Base-by-base conservation (phyloP, 176 grass and related monocot genomes). In the Chrysopogon serrulatus region DNA sequence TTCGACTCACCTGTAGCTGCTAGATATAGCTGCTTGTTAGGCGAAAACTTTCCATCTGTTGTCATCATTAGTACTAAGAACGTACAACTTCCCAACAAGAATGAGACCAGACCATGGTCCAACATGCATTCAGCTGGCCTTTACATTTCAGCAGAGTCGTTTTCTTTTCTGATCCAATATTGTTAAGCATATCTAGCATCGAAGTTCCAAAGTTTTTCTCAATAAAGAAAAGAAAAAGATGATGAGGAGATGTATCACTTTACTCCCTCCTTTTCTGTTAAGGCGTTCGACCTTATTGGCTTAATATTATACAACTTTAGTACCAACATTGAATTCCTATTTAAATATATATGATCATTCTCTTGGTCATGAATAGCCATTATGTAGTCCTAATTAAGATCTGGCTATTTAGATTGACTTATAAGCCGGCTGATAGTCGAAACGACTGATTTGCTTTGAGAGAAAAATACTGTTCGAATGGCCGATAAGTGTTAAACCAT, bases 91-190 rank as follows among this genome's bases (percentile, higher is more conserved):
- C 21, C 30, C 34, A 42, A 66, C 69, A 74, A 56, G 26, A 67
- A 13, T n/a, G n/a, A n/a, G n/a, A n/a, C n/a, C 6, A 84, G 14
- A 31, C 16, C 70, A 8, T 73, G 68, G 68, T 86, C 77, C 34
- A 80, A 42, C 26, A 56, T 54, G 17, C 77, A 73, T 79, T 80
- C 34, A 42, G 68, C n/a, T 80, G 48, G 44, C 77, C 68, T 64
- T 49, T n/a, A 30, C 65, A 43, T 64, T 72, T 79, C 66, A 37
- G 10, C 43, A 21, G 2, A 40, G 37, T 68, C 72, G 8, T 40
- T 76, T 66, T 65, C 57, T 19, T 53, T 31, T 14, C 37, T 41
- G n/a, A n/a, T 63, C 11, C 23, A 1, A 21, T 26, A 31, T 43
- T 26, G 23, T 43, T 84, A 65, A 65, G n/a, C 71, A 15, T 65